Percentiles rank a stretch among this genome's conserved stretches.
These are phyloP conservation scores for Suillus variegatus DNA, from an alignment of 768 basidiomycete genomes.

Conservation along the genomic window DNA sequence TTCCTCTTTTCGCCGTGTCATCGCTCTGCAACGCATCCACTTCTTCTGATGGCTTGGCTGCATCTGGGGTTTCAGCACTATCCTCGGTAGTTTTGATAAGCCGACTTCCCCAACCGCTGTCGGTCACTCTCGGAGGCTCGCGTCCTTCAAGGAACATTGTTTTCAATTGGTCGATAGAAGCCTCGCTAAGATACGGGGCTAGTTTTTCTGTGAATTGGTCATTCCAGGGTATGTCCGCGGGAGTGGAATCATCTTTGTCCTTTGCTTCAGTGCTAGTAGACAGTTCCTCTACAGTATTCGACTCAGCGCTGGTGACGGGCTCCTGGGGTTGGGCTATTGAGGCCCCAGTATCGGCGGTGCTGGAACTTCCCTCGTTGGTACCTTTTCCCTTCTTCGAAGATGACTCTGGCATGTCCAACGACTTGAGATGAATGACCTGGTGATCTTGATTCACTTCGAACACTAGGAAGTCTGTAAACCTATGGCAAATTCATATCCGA, in stretches of 20 bases:
- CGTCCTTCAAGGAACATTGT: slow-evolving; percentile 80
- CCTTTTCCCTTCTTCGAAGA: slow-evolving; percentile 43
- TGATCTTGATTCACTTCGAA: slow-evolving; percentile 85
- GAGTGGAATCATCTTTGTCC: slow-evolving; percentile 15
- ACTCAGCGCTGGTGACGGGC: not conserved
- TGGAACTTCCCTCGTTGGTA: slow-evolving; percentile 15
- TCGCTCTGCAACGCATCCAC: slow-evolving; percentile 22
- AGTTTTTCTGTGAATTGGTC: slow-evolving; percentile 58
- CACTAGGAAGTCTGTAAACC: slow-evolving; percentile 97
- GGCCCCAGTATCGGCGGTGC: slow-evolving; percentile 14
- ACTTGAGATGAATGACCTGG: slow-evolving; percentile 79
- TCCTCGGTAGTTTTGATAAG: slow-evolving; percentile 34
- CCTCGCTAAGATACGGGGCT: slow-evolving; percentile 61
- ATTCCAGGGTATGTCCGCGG: slow-evolving; percentile 60
- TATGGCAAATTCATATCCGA: slow-evolving; percentile 30
- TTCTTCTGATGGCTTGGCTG: slow-evolving; percentile 7
- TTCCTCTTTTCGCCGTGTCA: slow-evolving; percentile 38
- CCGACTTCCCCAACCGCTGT: slow-evolving; percentile 72
- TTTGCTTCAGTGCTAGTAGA: slow-evolving; percentile 12
- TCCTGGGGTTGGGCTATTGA: not conserved
- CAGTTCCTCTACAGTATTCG: slow-evolving; percentile 7
- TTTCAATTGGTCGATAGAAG: slow-evolving; percentile 63
- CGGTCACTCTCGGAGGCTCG: slow-evolving; percentile 71
- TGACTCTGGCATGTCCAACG: slow-evolving; percentile 68
- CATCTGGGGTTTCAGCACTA: slow-evolving; percentile 19